Base-by-base conservation (phyloP, 768 basidiomycete species). In the Calocybe gangraenosa region DNA sequence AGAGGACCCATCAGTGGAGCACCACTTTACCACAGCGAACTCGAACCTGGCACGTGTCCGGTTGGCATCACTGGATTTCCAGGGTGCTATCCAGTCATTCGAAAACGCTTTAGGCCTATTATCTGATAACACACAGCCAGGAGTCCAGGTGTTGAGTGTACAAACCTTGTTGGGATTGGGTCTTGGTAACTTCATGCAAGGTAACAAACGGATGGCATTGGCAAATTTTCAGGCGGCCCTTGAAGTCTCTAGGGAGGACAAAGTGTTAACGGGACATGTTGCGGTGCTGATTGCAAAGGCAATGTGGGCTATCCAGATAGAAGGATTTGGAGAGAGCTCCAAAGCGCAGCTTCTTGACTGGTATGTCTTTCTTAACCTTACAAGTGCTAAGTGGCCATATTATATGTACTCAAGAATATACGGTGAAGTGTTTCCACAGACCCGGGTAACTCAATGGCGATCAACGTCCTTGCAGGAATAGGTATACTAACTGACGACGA, bases 391-490 rank as follows among this genome's bases (percentile, higher is more conserved):
- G 37, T 19, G 40, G 37, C 53, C 17, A 47, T 35, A 13, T 41
- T 43, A n/a, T 40, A 34, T 41, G 37, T 21, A 42, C 38, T 33
- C 25, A 7, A 21, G 37, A n/a, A n/a, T 20, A 42, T 15, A 6
- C n/a, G 13, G 34, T n/a, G 7, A 7, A 95, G 93, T 56, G 85
- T 96, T 51, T 73, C 83, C 0, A 63, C 73, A 19, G 88, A 95
- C 58, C 76, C 84, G 0, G 85, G 85, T 49, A 90, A 93, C 57
- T 60, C 92, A 40, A 71, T 76, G 43, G 91, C 90, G 1, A 87
- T 95, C 61, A 88, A 85, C 37, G 76, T 83, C 0, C 75, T 97
- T 1, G 87, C 88, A 0, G 87, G 87, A n/a, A 92, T 96, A 79
- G 92, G 90, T 9, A 81, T 92, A 44, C 65, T 93, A 42, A 84